Evolutionary conservation across 768 basidiomycete genomes (phyloP), one percentile per base, ranked within the genome.

Genomic region (Cystobasidium ongulense): DNA sequence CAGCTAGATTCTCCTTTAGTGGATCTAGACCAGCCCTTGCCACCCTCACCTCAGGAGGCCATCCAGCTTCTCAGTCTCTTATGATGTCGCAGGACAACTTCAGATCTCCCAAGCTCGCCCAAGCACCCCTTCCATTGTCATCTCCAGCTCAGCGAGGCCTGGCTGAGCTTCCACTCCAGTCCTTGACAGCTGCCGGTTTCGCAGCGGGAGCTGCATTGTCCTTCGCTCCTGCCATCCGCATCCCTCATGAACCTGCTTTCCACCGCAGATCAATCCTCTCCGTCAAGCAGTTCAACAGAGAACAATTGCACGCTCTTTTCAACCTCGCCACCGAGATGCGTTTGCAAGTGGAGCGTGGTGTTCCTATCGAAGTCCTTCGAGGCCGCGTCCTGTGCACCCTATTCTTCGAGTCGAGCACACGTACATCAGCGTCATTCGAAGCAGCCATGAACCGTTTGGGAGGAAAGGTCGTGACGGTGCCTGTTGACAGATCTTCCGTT

Each of bases 361-460:
- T 93, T 1, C 85, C 86, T 0, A 84, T 97, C 71, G 92, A 98
- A 77, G 87, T 96, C 73, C 84, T 98, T 54, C 90, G 89, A 76
- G 95, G 95, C 41, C 90, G 89, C 74, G 88, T 99, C 0, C 85
- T 99, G 5, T 92, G 89, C 80, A 93, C 88, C 25, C 80, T 94
- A 41, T 99, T 99, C 85, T 99, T 92, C 81, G 96, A 99, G 81
- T 91, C 95, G 0, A 96, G 93, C 1, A 99, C 96, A 1, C 86
- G 96, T 38, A 99, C 96, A 1, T 92, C 91, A 75, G 86, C 90
- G 2, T 97, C 95, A 10, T 99, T 99, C 78, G 95, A 99, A 80
- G 89, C 95, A 1, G 96, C 96, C 13, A 99, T 98, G 96, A 95
- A 96, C 81, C 87, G 96, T 63, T 92, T 92, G 78, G 96, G 96